These are phyloP conservation scores for Rhodotorula sp. DNA, from an alignment of 1,284 basidiomycete species.

Conservation along the genomic window DNA sequence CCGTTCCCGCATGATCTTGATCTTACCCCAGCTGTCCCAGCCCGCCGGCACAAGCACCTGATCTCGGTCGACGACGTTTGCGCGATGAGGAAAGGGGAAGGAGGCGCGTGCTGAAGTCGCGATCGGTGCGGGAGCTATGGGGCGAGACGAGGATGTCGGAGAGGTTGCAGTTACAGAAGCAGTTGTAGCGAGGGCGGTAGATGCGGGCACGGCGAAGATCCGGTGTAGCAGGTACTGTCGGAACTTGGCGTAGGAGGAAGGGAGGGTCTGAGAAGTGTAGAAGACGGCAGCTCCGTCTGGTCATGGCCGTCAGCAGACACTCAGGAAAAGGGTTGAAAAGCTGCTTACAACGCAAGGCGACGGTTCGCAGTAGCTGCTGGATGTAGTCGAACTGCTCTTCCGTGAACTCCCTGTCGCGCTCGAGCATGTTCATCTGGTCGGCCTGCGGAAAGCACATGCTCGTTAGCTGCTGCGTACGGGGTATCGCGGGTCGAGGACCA, in stretches of 20 bases:
- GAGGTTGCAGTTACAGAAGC: conserved; percentile 50
- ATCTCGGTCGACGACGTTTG: conserved; percentile 89
- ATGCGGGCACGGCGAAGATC: conserved; percentile 62
- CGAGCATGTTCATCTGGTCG: conserved; percentile 49
- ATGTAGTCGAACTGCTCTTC: conserved; percentile 94
- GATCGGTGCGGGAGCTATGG: conserved; percentile 30
- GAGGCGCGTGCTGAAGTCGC: conserved; percentile 58
- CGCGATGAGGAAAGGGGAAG: conserved; percentile 80
- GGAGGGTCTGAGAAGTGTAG: conserved; percentile 76
- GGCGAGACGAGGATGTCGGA: conserved; percentile 54
- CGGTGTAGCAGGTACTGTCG: conserved; percentile 85
- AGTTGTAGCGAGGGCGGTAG: conserved; percentile 45
- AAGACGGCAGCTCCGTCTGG: conserved; percentile 88
- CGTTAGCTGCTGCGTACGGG: conserved; percentile 63
- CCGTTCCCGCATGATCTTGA: conserved; percentile 81
- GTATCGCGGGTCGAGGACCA: too few relatives aligned
- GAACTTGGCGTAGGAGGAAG: conserved; percentile 72
- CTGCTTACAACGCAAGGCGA: conserved; percentile 85
- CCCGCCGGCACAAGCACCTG: conserved; percentile 87
- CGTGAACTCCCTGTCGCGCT: conserved; percentile 53
- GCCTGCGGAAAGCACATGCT: conserved; percentile 56
- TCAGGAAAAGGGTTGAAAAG: too few relatives aligned
- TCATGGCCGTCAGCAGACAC: background rate
- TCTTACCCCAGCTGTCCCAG: conserved; percentile 98
- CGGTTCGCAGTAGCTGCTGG: conserved; percentile 87